Percentiles rank a stretch among this genome's conserved stretches.
These are phyloP conservation scores for Fusarium cyanostomum DNA, from an alignment of 2,329 filamentous ascomycete species.

Conservation along the genomic window DNA sequence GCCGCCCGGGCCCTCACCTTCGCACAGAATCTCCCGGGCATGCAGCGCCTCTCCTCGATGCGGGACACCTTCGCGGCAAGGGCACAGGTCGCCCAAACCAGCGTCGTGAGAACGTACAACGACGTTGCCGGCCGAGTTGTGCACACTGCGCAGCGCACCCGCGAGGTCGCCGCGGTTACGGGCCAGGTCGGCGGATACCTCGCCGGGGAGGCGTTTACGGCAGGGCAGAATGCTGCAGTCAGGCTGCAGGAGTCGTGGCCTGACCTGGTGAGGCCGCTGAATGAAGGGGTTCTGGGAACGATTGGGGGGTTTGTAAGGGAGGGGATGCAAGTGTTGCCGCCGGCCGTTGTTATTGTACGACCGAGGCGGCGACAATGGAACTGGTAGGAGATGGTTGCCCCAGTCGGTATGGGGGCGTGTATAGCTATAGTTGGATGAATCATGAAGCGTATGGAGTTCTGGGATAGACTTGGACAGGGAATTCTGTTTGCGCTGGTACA, in stretches of 20 bases:
- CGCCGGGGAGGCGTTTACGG: conserved; percentile 1
- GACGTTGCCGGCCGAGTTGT: not conserved
- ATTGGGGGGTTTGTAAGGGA: conserved; percentile 15
- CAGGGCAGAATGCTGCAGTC: not conserved
- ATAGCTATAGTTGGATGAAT: not conserved
- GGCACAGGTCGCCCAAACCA: not conserved
- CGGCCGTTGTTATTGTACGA: conserved; percentile 12
- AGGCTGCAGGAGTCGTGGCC: conserved; percentile 14
- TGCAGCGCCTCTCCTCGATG: not conserved
- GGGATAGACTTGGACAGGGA: not conserved
- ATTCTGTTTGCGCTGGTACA: not conserved
- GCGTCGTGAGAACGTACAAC: conserved; percentile 11
- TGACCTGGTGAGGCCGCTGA: not conserved
- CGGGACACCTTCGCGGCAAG: not conserved
- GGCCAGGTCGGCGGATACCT: conserved; percentile 8
- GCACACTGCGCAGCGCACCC: not conserved
- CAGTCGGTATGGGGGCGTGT: not conserved
- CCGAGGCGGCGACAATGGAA: not conserved
- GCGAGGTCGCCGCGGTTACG: conserved; percentile 5
- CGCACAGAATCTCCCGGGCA: not conserved
- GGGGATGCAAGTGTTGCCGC: conserved; percentile 17
- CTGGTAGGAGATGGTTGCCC: not conserved
- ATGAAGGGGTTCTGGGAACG: not conserved
- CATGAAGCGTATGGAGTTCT: not conserved
- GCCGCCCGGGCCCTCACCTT: not conserved